Base-by-base conservation (phyloP, 2,329 filamentous ascomycete genomes). In the Paecilomyces formosus region DNA sequence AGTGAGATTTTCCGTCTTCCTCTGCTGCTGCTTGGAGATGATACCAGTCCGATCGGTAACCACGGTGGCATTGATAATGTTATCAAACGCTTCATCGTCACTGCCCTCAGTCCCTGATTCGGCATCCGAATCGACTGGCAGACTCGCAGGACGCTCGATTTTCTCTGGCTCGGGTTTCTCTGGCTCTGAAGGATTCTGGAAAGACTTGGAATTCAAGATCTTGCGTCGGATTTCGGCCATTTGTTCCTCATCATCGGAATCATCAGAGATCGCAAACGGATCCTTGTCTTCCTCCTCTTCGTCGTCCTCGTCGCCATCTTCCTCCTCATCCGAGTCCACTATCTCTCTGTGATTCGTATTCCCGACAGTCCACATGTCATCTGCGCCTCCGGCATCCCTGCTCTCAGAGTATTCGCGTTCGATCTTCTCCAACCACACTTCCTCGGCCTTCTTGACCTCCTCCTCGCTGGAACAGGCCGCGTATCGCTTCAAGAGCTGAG, bases 141-240 rank as follows among this genome's bases (percentile, higher is more conserved):
- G 66, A 15, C 74, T 74, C 59, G 84, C 80, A 1, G 85, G 84
- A 35, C 82, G 79, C 8, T 84, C 73, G 60, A 90, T 86, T n/a
- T 81, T 84, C 66, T 87, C 82, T 0, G 83, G 85, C 31, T 71
- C 69, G 58, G 82, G 81, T 64, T 86, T 87, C 62, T 76, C 61
- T 9, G 81, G 76, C 24, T 65, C 61, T 18, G 68, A 64, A 15
- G 74, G 71, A 63, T 89, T 89, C 50, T 88, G 78, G 68, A 99
- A 99, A 0, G 92, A 85, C 70, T 93, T 97, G 6, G 93, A 96
- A 6, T 88, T 89, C 1, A 99, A 82, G n/a, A 97, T 91, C 66
- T 90, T 90, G 57, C 88, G 86, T 54, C 94, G 85, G 56, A 99
- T 87, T 68, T 96, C 92, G 35, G 90, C 92, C 92, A 97, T 97